A percentile compares a stretch with the other conserved stretches of the same genome.
phyloP scores from a whole-genome alignment of 108 stramenopile genomes.

The Skeletonema marinoi region DNA sequence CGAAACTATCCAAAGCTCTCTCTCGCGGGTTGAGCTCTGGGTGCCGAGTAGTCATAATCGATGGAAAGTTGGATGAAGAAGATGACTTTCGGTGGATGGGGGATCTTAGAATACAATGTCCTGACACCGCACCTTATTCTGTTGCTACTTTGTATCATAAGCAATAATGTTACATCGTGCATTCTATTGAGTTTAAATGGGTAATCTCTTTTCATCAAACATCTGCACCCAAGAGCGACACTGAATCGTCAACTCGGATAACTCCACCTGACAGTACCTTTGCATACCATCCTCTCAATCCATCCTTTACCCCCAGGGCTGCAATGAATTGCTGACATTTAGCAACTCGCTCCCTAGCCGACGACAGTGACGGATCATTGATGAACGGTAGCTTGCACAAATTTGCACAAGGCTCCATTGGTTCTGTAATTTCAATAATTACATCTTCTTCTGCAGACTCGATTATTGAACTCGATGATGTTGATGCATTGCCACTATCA shows the following conservation, averaged over 20 bases:
- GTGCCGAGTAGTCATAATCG: constrained; percentile 35
- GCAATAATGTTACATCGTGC: background rate
- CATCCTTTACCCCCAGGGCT: constrained; percentile 42
- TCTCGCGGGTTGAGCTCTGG: constrained; percentile 11
- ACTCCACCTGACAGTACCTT: constrained; percentile 52
- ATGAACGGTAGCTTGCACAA: constrained; percentile 64
- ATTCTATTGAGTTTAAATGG: too few relatives aligned
- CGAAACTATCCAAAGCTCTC: constrained; percentile 17
- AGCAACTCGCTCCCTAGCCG: constrained; percentile 46
- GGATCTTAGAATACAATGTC: constrained; percentile 30
- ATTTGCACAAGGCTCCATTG: constrained; percentile 60
- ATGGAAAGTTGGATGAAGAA: constrained; percentile 29
- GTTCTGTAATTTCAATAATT: constrained; percentile 64
- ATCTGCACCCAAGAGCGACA: background rate
- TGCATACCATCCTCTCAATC: constrained; percentile 69
- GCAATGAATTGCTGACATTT: constrained; percentile 49
- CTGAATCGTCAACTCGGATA: constrained; percentile 34
- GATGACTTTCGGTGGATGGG: constrained; percentile 37
- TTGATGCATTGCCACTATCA: background rate
- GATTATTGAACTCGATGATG: background rate
- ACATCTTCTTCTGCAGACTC: constrained; percentile 12
- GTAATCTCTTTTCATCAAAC: background rate
- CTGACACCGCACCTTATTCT: constrained; percentile 50
- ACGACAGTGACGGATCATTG: constrained; percentile 27
- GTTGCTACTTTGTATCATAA: constrained; percentile 42